These are phyloP conservation scores for barrel medic (Medicago truncatula) DNA, from an alignment of 306 rosid genomes.

Conservation along the genomic window MtrunA17r5.0-ANR NC_053042.1:52318501-52319000, in stretches of 20 bases:
- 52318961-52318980: neutral
- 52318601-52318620: conserved; percentile 19
- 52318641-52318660: neutral
- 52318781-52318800: too few relatives aligned
- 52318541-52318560: conserved; percentile 32
- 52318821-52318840: conserved; percentile 20
- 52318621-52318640: conserved; percentile 21
- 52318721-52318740: conserved; percentile 21
- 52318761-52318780: neutral
- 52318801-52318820: neutral
- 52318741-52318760: conserved; percentile 7
- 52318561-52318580: conserved; percentile 7
- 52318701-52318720: conserved; percentile 4
- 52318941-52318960: neutral
- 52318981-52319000: conserved; percentile 2
- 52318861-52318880: neutral
- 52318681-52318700: conserved; percentile 13
- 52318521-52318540: neutral
- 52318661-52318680: conserved; percentile 1
- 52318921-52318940: conserved; percentile 24
- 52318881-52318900: neutral
- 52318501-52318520: neutral
- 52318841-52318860: conserved; percentile 17
- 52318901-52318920: conserved; percentile 26
- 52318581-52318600: conserved; percentile 7